Base-by-base conservation (phyloP, 2,329 filamentous ascomycete genomes). In the Davidsoniella eucalypti region DNA sequence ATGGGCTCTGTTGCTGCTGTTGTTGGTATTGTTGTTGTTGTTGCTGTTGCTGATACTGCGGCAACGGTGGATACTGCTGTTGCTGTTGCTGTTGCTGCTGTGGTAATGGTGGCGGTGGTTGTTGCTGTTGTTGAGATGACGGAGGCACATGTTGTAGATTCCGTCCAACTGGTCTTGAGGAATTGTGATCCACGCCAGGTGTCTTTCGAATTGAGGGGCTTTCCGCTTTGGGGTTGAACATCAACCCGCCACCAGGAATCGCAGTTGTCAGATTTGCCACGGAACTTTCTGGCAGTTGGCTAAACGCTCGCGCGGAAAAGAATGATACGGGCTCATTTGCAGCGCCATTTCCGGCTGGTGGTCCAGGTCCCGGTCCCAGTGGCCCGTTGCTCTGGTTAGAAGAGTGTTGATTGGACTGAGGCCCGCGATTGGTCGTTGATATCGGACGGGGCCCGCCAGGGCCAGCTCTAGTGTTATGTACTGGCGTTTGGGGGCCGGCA, bases 161-260 rank as follows among this genome's bases (percentile, higher is more conserved):
- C 54, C 72, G 75, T 3, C 72, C 73, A 2, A 94, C 67, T 0
- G 87, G 86, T 48, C 82, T 80, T 4, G 84, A 88, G 47, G 77
- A 81, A 18, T 68, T 78, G 60, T 93, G 86, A 59, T 95, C 87
- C 38, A 95, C 75, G 2, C 88, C 88, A 0, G 84, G 83, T 0
- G 90, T 95, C 61, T 90, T 88, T 54, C 86, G 78, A 60, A 94
- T 87, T 0, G 87, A 92, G 0, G 88, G 87, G 54, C 81, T 86
- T 58, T 88, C 82, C 5, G 78, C 72, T 52, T 79, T 79, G 2
- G 82, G 83, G 57, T 88, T 82, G 62, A 88, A 90, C 21, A 71
- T 67, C 10, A 76, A 71, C 5, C 67, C 67, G 6, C 66, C 64
- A 37, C 67, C 63, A 2, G 68, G 68, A 3, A 69, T 62, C 3